Conservation (phyloP, 1,284 basidiomycete species). For the Papiliotrema flavescens region DNA sequence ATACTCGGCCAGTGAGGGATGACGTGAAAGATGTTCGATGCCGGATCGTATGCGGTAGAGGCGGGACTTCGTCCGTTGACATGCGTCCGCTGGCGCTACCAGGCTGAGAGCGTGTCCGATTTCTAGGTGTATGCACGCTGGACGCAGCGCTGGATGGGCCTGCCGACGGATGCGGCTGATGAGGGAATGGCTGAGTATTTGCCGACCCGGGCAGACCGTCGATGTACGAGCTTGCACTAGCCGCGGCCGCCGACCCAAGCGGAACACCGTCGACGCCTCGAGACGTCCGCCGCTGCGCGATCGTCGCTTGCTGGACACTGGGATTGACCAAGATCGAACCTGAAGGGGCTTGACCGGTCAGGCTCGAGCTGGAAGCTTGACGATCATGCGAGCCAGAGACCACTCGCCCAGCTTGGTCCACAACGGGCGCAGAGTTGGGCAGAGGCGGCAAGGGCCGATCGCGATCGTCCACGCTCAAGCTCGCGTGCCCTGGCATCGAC, state of each 20-base stretch:
- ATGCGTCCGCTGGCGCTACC: background rate
- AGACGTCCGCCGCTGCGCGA: constrained; percentile 37
- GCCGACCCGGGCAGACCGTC: constrained; percentile 1
- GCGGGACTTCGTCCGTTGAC: constrained; percentile 1
- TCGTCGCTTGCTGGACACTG: constrained; percentile 32
- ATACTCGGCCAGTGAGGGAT: background rate
- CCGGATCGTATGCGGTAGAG: background rate
- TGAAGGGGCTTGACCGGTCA: background rate
- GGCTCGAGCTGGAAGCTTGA: background rate
- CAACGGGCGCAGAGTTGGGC: constrained; percentile 6
- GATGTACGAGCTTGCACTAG: background rate
- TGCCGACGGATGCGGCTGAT: background rate
- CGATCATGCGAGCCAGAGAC: background rate
- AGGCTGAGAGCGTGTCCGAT: background rate
- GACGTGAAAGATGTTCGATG: constrained; percentile 1
- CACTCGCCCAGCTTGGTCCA: background rate
- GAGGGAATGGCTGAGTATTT: background rate
- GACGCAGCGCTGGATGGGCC: background rate
- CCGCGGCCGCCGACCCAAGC: background rate
- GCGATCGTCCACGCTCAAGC: background rate
- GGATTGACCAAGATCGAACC: constrained; percentile 25
- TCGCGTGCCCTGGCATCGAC: background rate
- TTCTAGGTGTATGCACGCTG: background rate
- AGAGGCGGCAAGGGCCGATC: constrained; percentile 23
- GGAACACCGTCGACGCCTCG: constrained; percentile 5